Percentiles rank a stretch among this genome's conserved stretches.
phyloP scores from a whole-genome alignment of 345 rosid species.

The Excoecaria agallocha region DNA sequence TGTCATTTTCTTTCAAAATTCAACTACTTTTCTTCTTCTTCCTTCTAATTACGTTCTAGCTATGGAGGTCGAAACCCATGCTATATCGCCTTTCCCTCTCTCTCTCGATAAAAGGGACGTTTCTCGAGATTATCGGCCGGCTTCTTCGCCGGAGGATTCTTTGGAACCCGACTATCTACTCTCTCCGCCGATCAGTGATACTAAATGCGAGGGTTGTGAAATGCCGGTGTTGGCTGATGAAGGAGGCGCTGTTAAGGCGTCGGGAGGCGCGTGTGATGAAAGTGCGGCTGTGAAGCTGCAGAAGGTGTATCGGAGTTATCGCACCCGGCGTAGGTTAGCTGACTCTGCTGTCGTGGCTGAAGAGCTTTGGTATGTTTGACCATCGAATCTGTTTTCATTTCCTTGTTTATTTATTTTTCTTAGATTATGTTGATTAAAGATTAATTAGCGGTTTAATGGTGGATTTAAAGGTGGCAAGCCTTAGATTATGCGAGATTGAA shows the following conservation, averaged over 20 bases:
- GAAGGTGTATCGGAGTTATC: constrained; percentile 84
- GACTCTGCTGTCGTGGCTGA: constrained; percentile 90
- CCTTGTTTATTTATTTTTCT: background rate
- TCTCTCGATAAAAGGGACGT: constrained; percentile 21
- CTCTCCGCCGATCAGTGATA: background rate
- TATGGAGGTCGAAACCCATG: constrained; percentile 45
- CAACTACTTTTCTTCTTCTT: background rate
- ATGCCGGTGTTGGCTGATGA: background rate
- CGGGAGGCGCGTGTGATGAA: constrained; percentile 16
- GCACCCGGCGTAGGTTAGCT: constrained; percentile 84
- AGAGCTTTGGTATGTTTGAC: constrained; percentile 62
- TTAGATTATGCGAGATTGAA: constrained; percentile 71
- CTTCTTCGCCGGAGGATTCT: constrained; percentile 1
- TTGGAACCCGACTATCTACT: background rate
- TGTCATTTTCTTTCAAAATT: background rate
- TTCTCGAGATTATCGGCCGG: constrained; percentile 17
- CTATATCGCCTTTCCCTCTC: constrained; percentile 36
- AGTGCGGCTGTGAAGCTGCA: constrained; percentile 61
- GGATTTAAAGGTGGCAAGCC: constrained; percentile 71
- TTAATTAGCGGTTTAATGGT: constrained; percentile 2
- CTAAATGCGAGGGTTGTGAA: background rate
- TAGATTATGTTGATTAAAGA: constrained; percentile 3
- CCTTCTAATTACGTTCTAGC: background rate
- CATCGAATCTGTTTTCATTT: background rate
- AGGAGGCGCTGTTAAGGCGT: background rate